Conservation (phyloP, 345 rosid species). For the Microthlaspi erraticum region DNA sequence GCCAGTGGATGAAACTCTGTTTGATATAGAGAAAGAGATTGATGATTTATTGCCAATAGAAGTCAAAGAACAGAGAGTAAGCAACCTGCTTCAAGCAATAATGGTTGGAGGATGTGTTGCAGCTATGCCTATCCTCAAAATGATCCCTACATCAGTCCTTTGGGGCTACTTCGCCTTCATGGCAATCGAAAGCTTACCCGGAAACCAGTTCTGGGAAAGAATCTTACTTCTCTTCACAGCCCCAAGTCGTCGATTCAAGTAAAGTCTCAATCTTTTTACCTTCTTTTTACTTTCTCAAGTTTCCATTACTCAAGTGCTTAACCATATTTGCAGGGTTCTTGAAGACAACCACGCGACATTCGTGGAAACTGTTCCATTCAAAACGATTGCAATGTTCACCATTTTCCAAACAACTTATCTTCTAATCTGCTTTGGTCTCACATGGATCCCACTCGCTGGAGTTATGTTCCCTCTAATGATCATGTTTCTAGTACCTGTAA, state of each 20-base stretch:
- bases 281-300: background rate
- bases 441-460: constrained; percentile 98
- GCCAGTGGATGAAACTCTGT: constrained; percentile 79
- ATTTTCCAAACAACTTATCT: constrained; percentile 79
- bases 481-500: constrained; percentile 88
- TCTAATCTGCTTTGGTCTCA: constrained; percentile 83
- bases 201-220: constrained; percentile 98
- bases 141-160: constrained; percentile 92
- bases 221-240: constrained; percentile 88
- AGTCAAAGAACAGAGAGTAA: constrained; percentile 94
- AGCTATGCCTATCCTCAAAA: constrained; percentile 92
- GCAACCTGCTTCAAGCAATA: constrained; percentile 88
- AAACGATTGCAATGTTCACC: constrained; percentile 76
- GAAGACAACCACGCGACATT: constrained; percentile 86
- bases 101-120: constrained; percentile 92
- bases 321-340: constrained; percentile 61
- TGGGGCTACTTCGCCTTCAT: constrained; percentile 99
- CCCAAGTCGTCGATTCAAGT: constrained; percentile 95
- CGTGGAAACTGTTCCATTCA: constrained; percentile 93
- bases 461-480: constrained; percentile 91
- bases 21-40: constrained; percentile 84
- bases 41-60: constrained; percentile 88
- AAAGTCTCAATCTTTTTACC: constrained; percentile 24
- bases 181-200: constrained; percentile 98
- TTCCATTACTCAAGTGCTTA: background rate